These are phyloP conservation scores for Trichosphaerium sp. DNA, from an alignment of 78 protist genomes.

Conservation along the genomic window DNA sequence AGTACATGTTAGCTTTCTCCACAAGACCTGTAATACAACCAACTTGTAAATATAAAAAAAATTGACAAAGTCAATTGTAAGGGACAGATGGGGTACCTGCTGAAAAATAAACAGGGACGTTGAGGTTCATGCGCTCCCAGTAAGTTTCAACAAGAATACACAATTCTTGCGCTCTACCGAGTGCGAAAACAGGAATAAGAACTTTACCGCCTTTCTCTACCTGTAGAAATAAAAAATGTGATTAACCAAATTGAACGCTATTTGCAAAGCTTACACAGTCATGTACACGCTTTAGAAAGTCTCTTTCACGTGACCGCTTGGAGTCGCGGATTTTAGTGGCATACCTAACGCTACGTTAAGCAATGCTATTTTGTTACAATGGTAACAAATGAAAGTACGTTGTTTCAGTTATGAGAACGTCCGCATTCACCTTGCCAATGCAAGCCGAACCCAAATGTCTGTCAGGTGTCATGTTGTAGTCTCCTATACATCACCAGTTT, in stretches of 20 bases:
- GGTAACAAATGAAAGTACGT: slow-evolving; percentile 44
- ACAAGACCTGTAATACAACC: slow-evolving; percentile 34
- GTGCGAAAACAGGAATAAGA: slow-evolving; percentile 93
- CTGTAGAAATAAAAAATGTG: neutral
- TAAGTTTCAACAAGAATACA: slow-evolving; percentile 82
- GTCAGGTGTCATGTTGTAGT: slow-evolving; percentile 97
- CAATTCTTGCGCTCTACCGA: slow-evolving; percentile 97
- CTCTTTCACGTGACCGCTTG: slow-evolving; percentile 79
- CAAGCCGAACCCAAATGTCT: slow-evolving; percentile 85
- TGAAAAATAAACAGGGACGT: slow-evolving; percentile 79
- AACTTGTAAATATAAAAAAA: neutral
- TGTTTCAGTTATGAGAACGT: slow-evolving; percentile 90
- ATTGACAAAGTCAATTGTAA: neutral
- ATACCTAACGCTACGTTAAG: slow-evolving; percentile 1
- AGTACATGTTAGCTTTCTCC: slow-evolving; percentile 74
- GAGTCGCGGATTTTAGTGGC: slow-evolving; percentile 89
- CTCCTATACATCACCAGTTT: too few relatives aligned
- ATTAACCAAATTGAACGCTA: neutral
- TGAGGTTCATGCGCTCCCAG: slow-evolving; percentile 81
- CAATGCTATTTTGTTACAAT: neutral
- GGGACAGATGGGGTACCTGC: slow-evolving; percentile 43
- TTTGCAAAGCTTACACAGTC: slow-evolving; percentile 39
- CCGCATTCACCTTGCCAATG: slow-evolving; percentile 43
- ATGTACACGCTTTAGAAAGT: slow-evolving; percentile 76
- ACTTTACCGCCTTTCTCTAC: slow-evolving; percentile 65